Base-by-base conservation (phyloP, 1,139 yeast genomes). In the Torulaspora globosa region DNA sequence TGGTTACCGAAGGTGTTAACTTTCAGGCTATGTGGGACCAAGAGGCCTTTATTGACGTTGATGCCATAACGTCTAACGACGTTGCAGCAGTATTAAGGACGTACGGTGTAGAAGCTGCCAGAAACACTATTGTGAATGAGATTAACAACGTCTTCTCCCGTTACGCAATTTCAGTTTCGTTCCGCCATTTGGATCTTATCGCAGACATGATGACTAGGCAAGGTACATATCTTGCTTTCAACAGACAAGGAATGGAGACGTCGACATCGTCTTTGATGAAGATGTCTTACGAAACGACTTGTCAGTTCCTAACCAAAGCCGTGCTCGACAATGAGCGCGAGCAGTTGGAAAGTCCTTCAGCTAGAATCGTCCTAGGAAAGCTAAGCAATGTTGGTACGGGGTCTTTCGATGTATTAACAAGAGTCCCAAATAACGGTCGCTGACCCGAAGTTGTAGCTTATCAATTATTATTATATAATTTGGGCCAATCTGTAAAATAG, bases 151-250 rank as follows among this genome's bases (percentile, higher is more conserved):
- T 94, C 62, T 94, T 94, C 80, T 88, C 88, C 56, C 90, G 95
- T 48, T 92, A 92, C 69, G 98, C 97, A 60, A 94, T 94, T 66
- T 74, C 90, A 53, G 98, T 94, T 53, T 86, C 95, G 50, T 73
- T 80, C 44, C 89, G 98, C 68, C 99, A 94, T 72, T 80, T 94
- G 72, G 97, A 92, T 65, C 79, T 94, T 67, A 84, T 94, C 69
- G 98, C 96, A 54, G 99, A 94, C 69, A 87, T 88, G 90, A 94
- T 94, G 99, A 94, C 99, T 3, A 81, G 98, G 68, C 97, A 92
- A 71, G 99, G 99, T 62, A 80, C 94, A 2, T 94, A 90, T 66
- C 73, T 92, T 67, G 96, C 99, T 23, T 94, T 94, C 75, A 90
- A 89, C 71, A 84, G 99, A 76, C 96, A 89, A 72, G 98, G 98